A percentile compares a stretch with the other conserved stretches of the same genome.
Evolutionary conservation across 2,329 filamentous ascomycete genomes (phyloP).

Genomic region (Cercospora zeae-maydis): DNA sequence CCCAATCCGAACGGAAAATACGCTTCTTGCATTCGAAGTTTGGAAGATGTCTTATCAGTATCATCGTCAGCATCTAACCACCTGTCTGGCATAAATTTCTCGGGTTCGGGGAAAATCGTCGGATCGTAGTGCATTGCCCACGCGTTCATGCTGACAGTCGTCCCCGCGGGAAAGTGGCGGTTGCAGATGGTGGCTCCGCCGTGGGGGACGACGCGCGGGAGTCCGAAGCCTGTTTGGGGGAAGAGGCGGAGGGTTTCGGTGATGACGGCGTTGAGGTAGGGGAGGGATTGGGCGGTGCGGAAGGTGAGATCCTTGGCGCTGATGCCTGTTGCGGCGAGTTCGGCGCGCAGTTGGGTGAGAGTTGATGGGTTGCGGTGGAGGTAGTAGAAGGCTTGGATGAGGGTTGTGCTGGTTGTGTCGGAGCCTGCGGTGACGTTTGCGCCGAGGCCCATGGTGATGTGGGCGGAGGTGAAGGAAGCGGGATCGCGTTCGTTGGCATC

Average conservation of each 20-base stretch:
- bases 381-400: constrained; percentile 36
- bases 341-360: constrained; percentile 24
- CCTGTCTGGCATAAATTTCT: constrained; percentile 43
- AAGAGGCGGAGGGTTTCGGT: constrained; percentile 27
- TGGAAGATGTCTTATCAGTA: background rate
- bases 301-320: background rate
- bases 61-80: constrained; percentile 36
- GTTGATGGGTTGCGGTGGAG: constrained; percentile 28
- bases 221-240: constrained; percentile 19
- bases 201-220: constrained; percentile 14
- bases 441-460: constrained; percentile 35
- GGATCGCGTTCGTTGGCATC: constrained; percentile 39
- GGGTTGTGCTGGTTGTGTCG: constrained; percentile 36
- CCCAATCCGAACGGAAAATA: constrained; percentile 17
- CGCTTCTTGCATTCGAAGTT: constrained; percentile 4
- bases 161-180: constrained; percentile 45
- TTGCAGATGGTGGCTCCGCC: constrained; percentile 21
- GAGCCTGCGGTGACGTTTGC: constrained; percentile 27
- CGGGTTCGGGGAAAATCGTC: constrained; percentile 37
- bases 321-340: constrained; percentile 6
- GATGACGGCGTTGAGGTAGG: constrained; percentile 14
- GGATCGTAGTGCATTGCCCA: constrained; percentile 42
- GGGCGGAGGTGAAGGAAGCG: constrained; percentile 36
- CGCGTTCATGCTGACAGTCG: constrained; percentile 42
- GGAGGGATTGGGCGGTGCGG: constrained; percentile 4